Base-by-base conservation (phyloP, 345 rosid genomes). In the Geranium brycei region DNA sequence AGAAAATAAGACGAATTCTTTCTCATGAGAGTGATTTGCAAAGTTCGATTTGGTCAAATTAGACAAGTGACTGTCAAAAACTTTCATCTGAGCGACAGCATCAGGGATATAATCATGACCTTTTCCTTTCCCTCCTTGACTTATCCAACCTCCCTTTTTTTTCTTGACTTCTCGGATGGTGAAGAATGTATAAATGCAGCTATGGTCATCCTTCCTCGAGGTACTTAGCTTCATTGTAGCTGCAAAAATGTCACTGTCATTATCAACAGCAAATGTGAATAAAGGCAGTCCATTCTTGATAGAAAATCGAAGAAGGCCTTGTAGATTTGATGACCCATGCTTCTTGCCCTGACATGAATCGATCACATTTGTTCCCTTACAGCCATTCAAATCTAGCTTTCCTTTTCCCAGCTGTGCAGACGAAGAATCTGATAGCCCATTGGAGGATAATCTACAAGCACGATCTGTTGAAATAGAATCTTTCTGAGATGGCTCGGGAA, bases 61-160 rank as follows among this genome's bases (percentile, higher is more conserved):
- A 55, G 78, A 72, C 66, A 75, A 58, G 17, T 75, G 72, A 60
- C 86, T 73, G 69, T 79, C 73, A 14, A 79, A 85, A 78, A 80
- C 91, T 73, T 78, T 83, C 87, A 89, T 66, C 65, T 83, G 91
- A 51, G 89, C 93, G n/a, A 83, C 86, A 55, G 80, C 78, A 78
- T 82, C 82, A 15, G 83, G 82, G 55, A 80, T 72, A 72, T 80
- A 87, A 66, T 87, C 93, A 17, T 68, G 83, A 65, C 72, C 64
- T 77, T 77, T 82, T 17, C 76, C 75, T 62, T 86, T 84, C 62
- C 84, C 77, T 62, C 80, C 76, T 18, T 79, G 87, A 69, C 76
- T 81, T 69, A 82, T 74, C 90, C 96, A 89, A 75, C 78, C 75
- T 51, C 86, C 86, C 58, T 68, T 82, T 76, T 77, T 85, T 79